Percentiles rank a stretch among this genome's conserved stretches.
Evolutionary conservation across 1,284 basidiomycete species (phyloP).

Genomic region (Ceratobasidium sp.): DNA sequence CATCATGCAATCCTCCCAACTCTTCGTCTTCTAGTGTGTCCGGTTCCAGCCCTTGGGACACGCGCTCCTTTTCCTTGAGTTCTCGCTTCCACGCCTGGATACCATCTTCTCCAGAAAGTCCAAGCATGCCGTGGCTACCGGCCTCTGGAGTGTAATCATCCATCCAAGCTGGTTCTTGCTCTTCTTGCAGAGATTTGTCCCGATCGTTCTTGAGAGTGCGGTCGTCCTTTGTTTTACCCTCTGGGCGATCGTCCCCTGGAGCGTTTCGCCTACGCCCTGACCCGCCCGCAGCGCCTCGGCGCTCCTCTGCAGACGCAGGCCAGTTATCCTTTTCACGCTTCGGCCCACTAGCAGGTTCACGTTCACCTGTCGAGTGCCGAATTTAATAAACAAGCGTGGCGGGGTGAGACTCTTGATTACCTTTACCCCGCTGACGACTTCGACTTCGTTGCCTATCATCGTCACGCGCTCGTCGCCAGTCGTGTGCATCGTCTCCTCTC

Average conservation of each 20-base stretch:
- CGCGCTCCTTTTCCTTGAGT: slow-evolving; percentile 77
- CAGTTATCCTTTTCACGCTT: slow-evolving; percentile 52
- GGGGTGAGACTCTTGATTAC: background rate
- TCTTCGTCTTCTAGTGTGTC: slow-evolving; percentile 4
- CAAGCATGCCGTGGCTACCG: slow-evolving; percentile 52
- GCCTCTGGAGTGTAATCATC: slow-evolving; percentile 73
- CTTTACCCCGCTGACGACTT: slow-evolving; percentile 16
- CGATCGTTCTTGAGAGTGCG: slow-evolving; percentile 44
- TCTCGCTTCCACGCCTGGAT: slow-evolving; percentile 91
- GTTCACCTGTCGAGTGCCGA: slow-evolving; percentile 55
- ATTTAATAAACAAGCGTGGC: background rate
- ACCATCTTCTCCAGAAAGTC: slow-evolving; percentile 71
- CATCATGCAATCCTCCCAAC: slow-evolving; percentile 15
- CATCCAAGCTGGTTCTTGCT: slow-evolving; percentile 92
- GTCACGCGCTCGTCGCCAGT: slow-evolving; percentile 30
- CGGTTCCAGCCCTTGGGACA: slow-evolving; percentile 1
- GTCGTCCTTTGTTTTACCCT: slow-evolving; percentile 33
- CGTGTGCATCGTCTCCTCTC: slow-evolving; percentile 26
- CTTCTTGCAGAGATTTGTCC: slow-evolving; percentile 53
- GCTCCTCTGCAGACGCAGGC: slow-evolving; percentile 59
- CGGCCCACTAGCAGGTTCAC: slow-evolving; percentile 50
- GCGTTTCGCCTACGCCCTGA: slow-evolving; percentile 60
- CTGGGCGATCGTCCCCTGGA: slow-evolving; percentile 34
- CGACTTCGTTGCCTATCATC: slow-evolving; percentile 26
- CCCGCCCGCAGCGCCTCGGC: slow-evolving; percentile 59